phyloP scores from a whole-genome alignment of 2,329 filamentous ascomycete species.

The Arachnopeziza araneosa region DNA sequence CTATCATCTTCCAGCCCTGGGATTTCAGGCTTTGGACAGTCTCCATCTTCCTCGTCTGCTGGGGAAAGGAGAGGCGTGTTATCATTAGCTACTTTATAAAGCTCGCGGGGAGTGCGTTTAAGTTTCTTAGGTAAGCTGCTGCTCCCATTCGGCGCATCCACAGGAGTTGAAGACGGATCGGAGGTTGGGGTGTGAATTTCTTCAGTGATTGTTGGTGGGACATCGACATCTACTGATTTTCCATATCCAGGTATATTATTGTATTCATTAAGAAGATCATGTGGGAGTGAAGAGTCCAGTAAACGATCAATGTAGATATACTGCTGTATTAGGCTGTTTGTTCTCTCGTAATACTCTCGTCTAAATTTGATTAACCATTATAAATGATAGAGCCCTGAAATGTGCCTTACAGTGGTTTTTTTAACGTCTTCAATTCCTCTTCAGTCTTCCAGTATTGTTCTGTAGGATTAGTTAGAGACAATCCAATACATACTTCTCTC shows the following conservation, averaged over 20 bases:
- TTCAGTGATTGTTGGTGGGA: conserved; percentile 73
- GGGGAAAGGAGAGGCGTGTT: conserved; percentile 50
- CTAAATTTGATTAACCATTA: conserved; percentile 31
- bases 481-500: background rate
- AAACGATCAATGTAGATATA: conserved; percentile 91
- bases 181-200: conserved; percentile 30
- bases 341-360: conserved; percentile 81
- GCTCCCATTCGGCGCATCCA: conserved; percentile 26
- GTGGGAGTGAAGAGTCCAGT: conserved; percentile 86
- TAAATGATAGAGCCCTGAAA: background rate
- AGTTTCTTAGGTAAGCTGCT: conserved; percentile 43
- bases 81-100: conserved; percentile 67
- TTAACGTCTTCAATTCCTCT: conserved; percentile 65
- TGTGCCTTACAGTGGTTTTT: conserved; percentile 56
- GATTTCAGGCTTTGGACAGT: conserved; percentile 49
- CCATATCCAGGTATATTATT: conserved; percentile 40
- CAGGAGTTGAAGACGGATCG: conserved; percentile 4
- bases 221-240: conserved; percentile 42
- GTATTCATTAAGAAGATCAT: conserved; percentile 88
- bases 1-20: conserved; percentile 68
- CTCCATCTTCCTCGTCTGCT: conserved; percentile 36
- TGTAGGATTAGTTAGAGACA: background rate
- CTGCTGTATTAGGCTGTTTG: conserved; percentile 82
- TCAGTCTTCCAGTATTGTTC: conserved; percentile 81
- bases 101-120: conserved; percentile 76